Base-by-base conservation (phyloP, 345 rosid species). In the Brassica cretica region DNA sequence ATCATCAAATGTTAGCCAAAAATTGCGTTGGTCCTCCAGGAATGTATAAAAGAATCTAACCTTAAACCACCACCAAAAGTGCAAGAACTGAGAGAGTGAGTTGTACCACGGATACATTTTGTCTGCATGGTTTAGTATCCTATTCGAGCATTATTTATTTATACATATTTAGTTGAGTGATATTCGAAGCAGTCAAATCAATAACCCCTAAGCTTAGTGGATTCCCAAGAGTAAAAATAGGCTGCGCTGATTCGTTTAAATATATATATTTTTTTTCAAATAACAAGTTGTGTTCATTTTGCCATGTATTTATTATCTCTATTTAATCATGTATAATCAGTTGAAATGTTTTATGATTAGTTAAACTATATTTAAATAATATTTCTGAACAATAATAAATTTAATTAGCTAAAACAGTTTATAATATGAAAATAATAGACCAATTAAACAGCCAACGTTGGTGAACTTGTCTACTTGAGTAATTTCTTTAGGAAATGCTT, bases 401-500 rank as follows among this genome's bases (percentile, higher is more conserved):
- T 33, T 33, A 1, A 6, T 5, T 33, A 33, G 8, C 8, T 6
- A 6, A 33, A 33, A 33, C 37, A 33, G 7, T 33, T 33, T 33
- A 33, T 33, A 33, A 33, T 33, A 6, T 33, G 37, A 33, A 33
- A 60, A 33, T 51, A 70, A 63, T 56, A 70, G 8, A 77, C 67
- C 71, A 64, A 64, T 37, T 64, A 64, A 64, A 21, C 49, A 71
- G 18, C 8, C 33, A 39, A 27, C 25, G 33, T 65, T 78, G 72
- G 29, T 71, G 5, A 27, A 71, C 8, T 71, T 77, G 58, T 77
- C 80, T 55, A 21, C 24, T 21, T 21, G 24, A 21, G 24, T 21
- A 62, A 51, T 69, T 62, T 60, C 70, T 70, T 32, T 76, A 46
- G 18, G 80, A 51, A 19, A 76, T 63, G 44, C 49, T 61, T 68